These are phyloP conservation scores for Colletotrichum lupini DNA, from an alignment of 2,329 filamentous ascomycete species.

Conservation along the genomic window DNA sequence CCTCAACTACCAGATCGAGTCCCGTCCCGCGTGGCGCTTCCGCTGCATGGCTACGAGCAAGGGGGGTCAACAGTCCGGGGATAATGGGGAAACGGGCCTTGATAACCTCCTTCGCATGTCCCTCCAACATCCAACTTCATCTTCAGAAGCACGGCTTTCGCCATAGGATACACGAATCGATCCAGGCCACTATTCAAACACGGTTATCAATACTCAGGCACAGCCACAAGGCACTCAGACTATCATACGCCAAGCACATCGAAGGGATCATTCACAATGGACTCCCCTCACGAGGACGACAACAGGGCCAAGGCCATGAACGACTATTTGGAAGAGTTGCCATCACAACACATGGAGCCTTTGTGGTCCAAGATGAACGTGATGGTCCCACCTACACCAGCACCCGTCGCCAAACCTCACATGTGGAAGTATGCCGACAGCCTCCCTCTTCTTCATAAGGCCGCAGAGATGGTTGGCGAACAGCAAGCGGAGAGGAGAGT, in stretches of 20 bases:
- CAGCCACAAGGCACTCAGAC: neutral
- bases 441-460: slow-evolving; percentile 47
- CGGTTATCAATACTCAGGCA: neutral
- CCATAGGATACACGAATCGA: too few relatives aligned
- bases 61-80: slow-evolving; percentile 9
- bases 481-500: slow-evolving; percentile 55
- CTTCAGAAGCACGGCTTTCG: neutral
- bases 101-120: slow-evolving; percentile 14
- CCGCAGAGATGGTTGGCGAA: slow-evolving; percentile 49
- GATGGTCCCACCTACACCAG: slow-evolving; percentile 58
- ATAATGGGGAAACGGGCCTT: slow-evolving; percentile 6
- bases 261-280: neutral
- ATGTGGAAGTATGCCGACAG: slow-evolving; percentile 51
- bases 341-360: slow-evolving; percentile 49
- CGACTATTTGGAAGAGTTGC: slow-evolving; percentile 43
- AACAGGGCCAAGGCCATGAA: slow-evolving; percentile 41
- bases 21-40: slow-evolving; percentile 10
- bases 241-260: neutral
- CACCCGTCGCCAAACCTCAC: slow-evolving; percentile 53
- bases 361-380: slow-evolving; percentile 61
- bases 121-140: neutral
- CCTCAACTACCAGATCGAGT: neutral
- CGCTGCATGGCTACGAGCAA: neutral
- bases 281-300: slow-evolving; percentile 24
- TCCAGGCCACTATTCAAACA: too few relatives aligned